Conservation (phyloP, 1,139 yeast genomes). For the Blastobotrys arbuscula region DNA sequence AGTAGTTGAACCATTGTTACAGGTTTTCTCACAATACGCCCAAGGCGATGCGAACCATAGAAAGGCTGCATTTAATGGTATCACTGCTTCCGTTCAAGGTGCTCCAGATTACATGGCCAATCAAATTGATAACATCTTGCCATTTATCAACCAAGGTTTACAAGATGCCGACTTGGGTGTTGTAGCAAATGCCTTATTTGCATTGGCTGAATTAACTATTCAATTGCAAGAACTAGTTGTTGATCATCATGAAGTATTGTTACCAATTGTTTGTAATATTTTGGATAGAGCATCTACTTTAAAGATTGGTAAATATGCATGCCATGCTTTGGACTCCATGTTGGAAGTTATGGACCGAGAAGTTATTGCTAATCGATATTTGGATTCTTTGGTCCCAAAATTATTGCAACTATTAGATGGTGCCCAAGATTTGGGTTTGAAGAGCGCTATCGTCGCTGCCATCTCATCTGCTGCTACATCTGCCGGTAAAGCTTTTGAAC, state of each 20-base stretch:
- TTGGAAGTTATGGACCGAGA: slow-evolving; percentile 88
- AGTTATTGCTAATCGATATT: slow-evolving; percentile 65
- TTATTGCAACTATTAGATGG: slow-evolving; percentile 74
- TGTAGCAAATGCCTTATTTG: slow-evolving; percentile 78
- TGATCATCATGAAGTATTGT: slow-evolving; percentile 69
- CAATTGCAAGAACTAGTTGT: slow-evolving; percentile 85
- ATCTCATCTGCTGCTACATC: slow-evolving; percentile 97
- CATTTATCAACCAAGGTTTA: slow-evolving; percentile 68
- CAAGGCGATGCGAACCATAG: slow-evolving; percentile 70
- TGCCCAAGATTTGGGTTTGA: slow-evolving; percentile 58
- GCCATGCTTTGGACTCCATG: slow-evolving; percentile 84
- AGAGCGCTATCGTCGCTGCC: slow-evolving; percentile 88
- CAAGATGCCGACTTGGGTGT: slow-evolving; percentile 74
- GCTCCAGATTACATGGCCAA: slow-evolving; percentile 87
- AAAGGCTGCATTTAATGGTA: slow-evolving; percentile 78
- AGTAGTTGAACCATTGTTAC: slow-evolving; percentile 75
- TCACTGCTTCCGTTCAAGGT: slow-evolving; percentile 84
- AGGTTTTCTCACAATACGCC: slow-evolving; percentile 58
- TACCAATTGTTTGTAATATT: slow-evolving; percentile 81
- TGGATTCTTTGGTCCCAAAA: slow-evolving; percentile 87
- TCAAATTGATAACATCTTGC: slow-evolving; percentile 67
- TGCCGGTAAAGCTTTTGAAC: slow-evolving; percentile 79
- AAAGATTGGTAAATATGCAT: slow-evolving; percentile 84
- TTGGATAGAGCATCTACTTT: slow-evolving; percentile 82
- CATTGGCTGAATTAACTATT: slow-evolving; percentile 69